Conservation (phyloP, 495 filamentous ascomycete species). For the Aspergillus homomorphus region DNA sequence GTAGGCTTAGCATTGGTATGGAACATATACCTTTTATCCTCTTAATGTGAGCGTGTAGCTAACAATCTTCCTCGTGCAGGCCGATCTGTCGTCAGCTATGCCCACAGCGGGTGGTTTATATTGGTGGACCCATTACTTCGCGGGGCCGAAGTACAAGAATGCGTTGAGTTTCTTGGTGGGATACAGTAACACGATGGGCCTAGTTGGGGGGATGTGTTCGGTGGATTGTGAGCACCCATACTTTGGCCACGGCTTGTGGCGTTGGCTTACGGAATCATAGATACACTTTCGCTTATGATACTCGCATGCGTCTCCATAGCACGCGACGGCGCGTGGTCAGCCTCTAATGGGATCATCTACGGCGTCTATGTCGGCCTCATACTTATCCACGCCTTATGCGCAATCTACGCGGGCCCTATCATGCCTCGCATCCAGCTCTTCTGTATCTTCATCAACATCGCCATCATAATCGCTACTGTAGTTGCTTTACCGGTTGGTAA, state of each 20-base stretch:
- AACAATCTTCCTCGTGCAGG: constrained; percentile 30
- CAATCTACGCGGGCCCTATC: constrained; percentile 50
- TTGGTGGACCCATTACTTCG: constrained; percentile 71
- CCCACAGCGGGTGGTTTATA: constrained; percentile 68
- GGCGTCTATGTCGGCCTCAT: constrained; percentile 60
- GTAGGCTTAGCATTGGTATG: constrained; percentile 63
- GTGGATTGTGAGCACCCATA: constrained; percentile 47
- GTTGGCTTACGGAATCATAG: constrained; percentile 18
- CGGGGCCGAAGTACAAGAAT: constrained; percentile 56
- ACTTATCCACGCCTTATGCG: constrained; percentile 55
- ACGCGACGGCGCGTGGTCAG: constrained; percentile 61
- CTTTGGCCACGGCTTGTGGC: background rate
- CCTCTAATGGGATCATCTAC: constrained; percentile 58
- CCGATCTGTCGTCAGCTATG: constrained; percentile 66
- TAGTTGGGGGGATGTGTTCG: constrained; percentile 62
- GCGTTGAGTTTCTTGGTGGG: constrained; percentile 66
- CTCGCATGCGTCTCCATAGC: constrained; percentile 58
- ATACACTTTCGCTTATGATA: constrained; percentile 51
- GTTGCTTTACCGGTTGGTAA: constrained; percentile 64
- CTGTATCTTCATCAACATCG: constrained; percentile 61
- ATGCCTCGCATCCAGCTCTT: constrained; percentile 66
- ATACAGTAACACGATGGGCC: constrained; percentile 67
- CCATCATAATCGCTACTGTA: constrained; percentile 60
- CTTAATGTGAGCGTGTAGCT: background rate
- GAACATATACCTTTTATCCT: background rate